Evolutionary conservation across 2,329 filamentous ascomycete genomes (phyloP).

Genomic region (Lithohypha guttulata): DNA sequence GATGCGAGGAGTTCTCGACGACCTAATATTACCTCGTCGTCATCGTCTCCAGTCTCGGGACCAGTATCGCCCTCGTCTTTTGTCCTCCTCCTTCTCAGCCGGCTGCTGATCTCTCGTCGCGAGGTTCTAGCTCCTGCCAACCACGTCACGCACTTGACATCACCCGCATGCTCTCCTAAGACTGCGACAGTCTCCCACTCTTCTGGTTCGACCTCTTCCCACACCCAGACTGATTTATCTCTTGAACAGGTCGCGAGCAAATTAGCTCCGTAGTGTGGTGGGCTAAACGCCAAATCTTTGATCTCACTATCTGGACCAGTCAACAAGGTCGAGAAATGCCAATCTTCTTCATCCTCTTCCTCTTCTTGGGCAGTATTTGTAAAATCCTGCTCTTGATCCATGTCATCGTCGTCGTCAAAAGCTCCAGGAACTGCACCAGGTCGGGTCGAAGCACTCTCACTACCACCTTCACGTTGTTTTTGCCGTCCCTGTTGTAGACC

Average conservation of each 20-base stretch:
- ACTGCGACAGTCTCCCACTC: conserved; percentile 97
- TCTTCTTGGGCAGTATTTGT: conserved; percentile 27
- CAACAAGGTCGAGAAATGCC: conserved; percentile 82
- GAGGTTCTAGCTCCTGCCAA: conserved; percentile 50
- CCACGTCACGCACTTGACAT: conserved; percentile 92
- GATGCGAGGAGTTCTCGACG: conserved; percentile 63
- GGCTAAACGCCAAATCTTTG: conserved; percentile 59
- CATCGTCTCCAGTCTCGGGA: conserved; percentile 2
- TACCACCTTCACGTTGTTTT: too few relatives aligned
- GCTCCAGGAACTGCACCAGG: background rate
- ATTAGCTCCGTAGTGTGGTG: conserved; percentile 50
- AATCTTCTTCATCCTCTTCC: conserved; percentile 63
- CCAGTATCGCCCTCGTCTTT: conserved; percentile 31
- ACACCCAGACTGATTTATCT: conserved; percentile 96
- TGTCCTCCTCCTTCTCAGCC: conserved; percentile 11
- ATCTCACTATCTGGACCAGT: conserved; percentile 95
- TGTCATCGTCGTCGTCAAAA: conserved; percentile 29
- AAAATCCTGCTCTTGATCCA: conserved; percentile 24
- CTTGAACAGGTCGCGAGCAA: conserved; percentile 81
- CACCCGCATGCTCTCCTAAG: conserved; percentile 84
- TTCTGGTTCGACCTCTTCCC: conserved; percentile 87
- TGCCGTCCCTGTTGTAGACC: too few relatives aligned
- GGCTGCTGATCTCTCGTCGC: conserved; percentile 7
- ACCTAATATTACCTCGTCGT: conserved; percentile 15
- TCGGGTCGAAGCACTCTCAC: background rate